These are phyloP conservation scores for Lipomyces chichibuensis DNA, from an alignment of 805 yeast species.

Conservation along the genomic window DNA sequence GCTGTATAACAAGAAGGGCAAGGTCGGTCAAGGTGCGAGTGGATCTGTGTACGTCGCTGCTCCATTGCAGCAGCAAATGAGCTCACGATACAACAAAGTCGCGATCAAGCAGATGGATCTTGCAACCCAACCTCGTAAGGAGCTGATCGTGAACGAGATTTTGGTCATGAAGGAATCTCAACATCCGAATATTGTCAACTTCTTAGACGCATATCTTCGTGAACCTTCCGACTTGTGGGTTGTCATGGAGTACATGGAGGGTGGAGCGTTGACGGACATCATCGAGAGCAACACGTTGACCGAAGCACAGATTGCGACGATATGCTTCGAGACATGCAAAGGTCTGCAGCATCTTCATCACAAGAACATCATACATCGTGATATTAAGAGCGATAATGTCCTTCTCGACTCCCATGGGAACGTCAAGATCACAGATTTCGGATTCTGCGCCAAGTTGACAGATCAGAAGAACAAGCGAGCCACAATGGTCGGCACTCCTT, in stretches of 20 bases:
- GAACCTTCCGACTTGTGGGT: slow-evolving; percentile 90
- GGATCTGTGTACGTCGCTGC: slow-evolving; percentile 76
- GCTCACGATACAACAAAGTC: slow-evolving; percentile 52
- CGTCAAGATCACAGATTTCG: slow-evolving; percentile 94
- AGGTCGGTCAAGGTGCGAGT: slow-evolving; percentile 92
- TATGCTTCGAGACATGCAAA: slow-evolving; percentile 84
- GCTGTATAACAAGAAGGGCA: slow-evolving; percentile 58
- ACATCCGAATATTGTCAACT: slow-evolving; percentile 93
- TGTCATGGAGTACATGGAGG: slow-evolving; percentile 99
- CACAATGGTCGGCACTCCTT: slow-evolving; percentile 87
- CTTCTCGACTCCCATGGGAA: slow-evolving; percentile 77
- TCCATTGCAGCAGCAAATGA: slow-evolving; percentile 22
- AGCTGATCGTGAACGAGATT: slow-evolving; percentile 92
- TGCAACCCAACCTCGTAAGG: slow-evolving; percentile 89
- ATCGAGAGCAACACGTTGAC: slow-evolving; percentile 82
- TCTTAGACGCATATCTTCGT: slow-evolving; percentile 83
- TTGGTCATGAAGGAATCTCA: slow-evolving; percentile 95
- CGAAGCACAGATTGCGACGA: slow-evolving; percentile 89
- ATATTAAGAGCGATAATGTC: slow-evolving; percentile 95
- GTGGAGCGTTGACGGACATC: slow-evolving; percentile 94
- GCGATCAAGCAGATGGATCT: slow-evolving; percentile 97
- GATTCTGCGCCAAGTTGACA: slow-evolving; percentile 78
- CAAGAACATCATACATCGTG: slow-evolving; percentile 93
- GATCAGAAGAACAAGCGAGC: slow-evolving; percentile 74
- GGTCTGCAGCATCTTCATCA: slow-evolving; percentile 91